phyloP scores from a whole-genome alignment of 306 rosid species.

The Mimosa pudica region DNA sequence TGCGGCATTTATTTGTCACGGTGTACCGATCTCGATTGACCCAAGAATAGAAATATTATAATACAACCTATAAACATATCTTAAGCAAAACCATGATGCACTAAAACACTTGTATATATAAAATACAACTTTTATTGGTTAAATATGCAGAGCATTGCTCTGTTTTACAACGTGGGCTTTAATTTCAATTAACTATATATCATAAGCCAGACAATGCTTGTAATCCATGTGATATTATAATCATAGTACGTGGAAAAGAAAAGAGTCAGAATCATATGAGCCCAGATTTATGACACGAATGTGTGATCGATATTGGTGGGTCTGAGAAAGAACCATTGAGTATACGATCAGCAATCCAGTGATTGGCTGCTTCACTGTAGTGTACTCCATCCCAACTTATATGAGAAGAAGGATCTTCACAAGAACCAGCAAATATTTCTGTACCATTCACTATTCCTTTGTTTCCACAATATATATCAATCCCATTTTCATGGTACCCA shows the following conservation, averaged over 20 bases:
- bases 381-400: conserved; percentile 97
- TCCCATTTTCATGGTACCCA: conserved; percentile 60
- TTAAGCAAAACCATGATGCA: neutral
- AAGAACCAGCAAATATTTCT: conserved; percentile 56
- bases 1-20: neutral
- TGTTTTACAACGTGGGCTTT: neutral
- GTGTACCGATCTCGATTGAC: neutral
- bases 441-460: conserved; percentile 52
- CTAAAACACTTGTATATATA: neutral
- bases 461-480: conserved; percentile 66
- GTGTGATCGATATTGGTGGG: conserved; percentile 53
- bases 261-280: neutral
- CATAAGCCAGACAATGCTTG: neutral
- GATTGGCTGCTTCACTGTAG: conserved; percentile 81
- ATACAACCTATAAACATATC: neutral
- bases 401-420: conserved; percentile 65
- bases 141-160: neutral
- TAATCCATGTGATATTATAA: neutral
- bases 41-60: neutral
- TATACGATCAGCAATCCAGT: conserved; percentile 62
- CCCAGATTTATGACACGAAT: conserved; percentile 50
- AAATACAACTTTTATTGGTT: neutral
- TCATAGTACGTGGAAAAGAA: neutral
- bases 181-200: neutral
- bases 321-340: conserved; percentile 64